These are phyloP conservation scores for Aureobasidium sp. DNA, from an alignment of 2,329 filamentous ascomycete genomes.

Conservation along the genomic window DNA sequence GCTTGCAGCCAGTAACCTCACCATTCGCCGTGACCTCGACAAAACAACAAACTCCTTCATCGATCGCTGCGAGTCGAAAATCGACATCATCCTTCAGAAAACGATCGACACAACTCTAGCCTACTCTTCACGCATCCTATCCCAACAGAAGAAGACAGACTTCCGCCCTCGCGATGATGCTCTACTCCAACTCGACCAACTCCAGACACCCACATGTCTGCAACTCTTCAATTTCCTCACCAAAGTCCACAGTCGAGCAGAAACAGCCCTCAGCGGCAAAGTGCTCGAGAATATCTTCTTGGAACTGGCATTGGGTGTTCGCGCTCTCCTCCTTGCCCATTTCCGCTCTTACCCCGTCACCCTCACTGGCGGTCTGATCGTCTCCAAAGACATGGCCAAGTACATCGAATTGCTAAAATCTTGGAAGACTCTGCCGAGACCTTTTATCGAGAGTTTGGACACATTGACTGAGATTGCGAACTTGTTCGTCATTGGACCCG, in stretches of 20 bases:
- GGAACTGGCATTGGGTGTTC: conserved; percentile 73
- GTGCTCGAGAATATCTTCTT: conserved; percentile 76
- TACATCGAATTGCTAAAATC: conserved; percentile 79
- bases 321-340: conserved; percentile 76
- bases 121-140: conserved; percentile 65
- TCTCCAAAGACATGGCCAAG: conserved; percentile 90
- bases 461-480: conserved; percentile 88
- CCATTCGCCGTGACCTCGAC: conserved; percentile 81
- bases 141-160: conserved; percentile 76
- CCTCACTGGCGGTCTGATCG: conserved; percentile 86
- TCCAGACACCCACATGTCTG: conserved; percentile 80
- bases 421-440: conserved; percentile 53
- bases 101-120: conserved; percentile 65
- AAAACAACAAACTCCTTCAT: conserved; percentile 67
- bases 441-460: conserved; percentile 55
- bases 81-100: conserved; percentile 60
- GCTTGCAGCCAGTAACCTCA: conserved; percentile 80
- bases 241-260: conserved; percentile 52
- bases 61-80: conserved; percentile 74
- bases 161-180: conserved; percentile 81
- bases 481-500: conserved; percentile 78
- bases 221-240: conserved; percentile 70
- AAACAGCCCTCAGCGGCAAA: conserved; percentile 66
- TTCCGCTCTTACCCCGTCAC: conserved; percentile 92
- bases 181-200: conserved; percentile 54